Conservation (phyloP, 352 stramenopile genomes). For the Phytophthora nicotianae region DNA sequence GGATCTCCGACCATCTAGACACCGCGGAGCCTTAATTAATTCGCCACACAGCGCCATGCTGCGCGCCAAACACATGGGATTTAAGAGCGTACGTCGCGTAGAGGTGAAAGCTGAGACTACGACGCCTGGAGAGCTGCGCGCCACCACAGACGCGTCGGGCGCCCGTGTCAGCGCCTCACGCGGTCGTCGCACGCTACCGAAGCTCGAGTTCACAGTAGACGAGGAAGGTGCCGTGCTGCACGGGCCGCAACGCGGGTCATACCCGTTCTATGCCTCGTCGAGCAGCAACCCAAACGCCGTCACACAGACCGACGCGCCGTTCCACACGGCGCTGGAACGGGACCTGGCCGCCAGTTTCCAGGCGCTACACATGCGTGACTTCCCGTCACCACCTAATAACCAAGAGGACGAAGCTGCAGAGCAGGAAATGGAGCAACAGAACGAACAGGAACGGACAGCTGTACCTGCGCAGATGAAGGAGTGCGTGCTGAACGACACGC, state of each 20-base stretch:
- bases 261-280: slow-evolving; percentile 31
- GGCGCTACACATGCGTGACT: slow-evolving; percentile 60
- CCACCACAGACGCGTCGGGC: slow-evolving; percentile 67
- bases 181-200: slow-evolving; percentile 73
- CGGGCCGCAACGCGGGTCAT: slow-evolving; percentile 67
- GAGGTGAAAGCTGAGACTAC: slow-evolving; percentile 90
- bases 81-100: slow-evolving; percentile 79
- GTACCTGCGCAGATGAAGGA: slow-evolving; percentile 68
- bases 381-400: slow-evolving; percentile 28
- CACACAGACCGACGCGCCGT: slow-evolving; percentile 24
- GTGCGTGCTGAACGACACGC: slow-evolving; percentile 84
- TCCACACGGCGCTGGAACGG: slow-evolving; percentile 36
- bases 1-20: slow-evolving; percentile 7
- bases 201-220: slow-evolving; percentile 87
- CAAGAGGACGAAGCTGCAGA: slow-evolving; percentile 13
- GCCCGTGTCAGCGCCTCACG: slow-evolving; percentile 64
- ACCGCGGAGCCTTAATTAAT: neutral
- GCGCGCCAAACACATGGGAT: slow-evolving; percentile 82
- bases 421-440: slow-evolving; percentile 10
- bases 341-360: slow-evolving; percentile 62
- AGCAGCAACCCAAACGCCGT: slow-evolving; percentile 12
- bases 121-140: slow-evolving; percentile 77
- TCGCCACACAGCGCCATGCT: slow-evolving; percentile 42
- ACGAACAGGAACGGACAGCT: slow-evolving; percentile 16
- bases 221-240: slow-evolving; percentile 83